Base-by-base conservation (phyloP, 202 grass and related monocot genomes). In the Dendrocalamus latiflorus region DNA sequence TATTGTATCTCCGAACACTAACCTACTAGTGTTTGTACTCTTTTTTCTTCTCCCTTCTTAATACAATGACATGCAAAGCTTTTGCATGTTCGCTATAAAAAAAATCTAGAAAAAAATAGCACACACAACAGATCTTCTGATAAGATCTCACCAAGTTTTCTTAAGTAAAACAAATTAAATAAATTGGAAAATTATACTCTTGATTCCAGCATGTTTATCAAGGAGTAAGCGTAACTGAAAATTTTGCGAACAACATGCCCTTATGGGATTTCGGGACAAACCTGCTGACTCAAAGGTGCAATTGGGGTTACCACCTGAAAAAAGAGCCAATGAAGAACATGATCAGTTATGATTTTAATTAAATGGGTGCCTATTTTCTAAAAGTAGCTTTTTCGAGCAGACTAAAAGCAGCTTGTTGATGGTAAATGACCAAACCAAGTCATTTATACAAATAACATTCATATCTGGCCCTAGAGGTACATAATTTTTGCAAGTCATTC, bases 281-380 rank as follows among this genome's bases (percentile, higher is more conserved):
- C 96, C 93, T 99, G 96, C 74, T 99, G 96, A 68, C 93, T 99
- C 68, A 99, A 87, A 59, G 96, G 96, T 85, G 96, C 93, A 69
- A 99, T 92, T 78, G 96, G 96, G 25, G 96, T 99, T 70, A 99
- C 93, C 67, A 99, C 96, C 93, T 99, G 84, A 25, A 90, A 76
- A 90, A 63, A 74, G 17, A 67, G 24, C 70, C 12, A 71, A 89
- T 50, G 9, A 68, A 85, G 18, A 68, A 8, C 50, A 38, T 25
- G 5, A 38, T 86, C 72, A 80, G 39, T 54, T 68, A 74, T 45
- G 24, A 9, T 22, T 54, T 58, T 26, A 70, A 70, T 50, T 20
- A 67, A 28, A 26, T 75, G 76, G 20, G 39, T 3, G 1, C 24
- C 22, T 14, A 70, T 15, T 54, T 68, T 72, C 3, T 53, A n/a